Evolutionary conservation across 768 basidiomycete genomes (phyloP).

Genomic region (Xanthoconium stramineum): DNA sequence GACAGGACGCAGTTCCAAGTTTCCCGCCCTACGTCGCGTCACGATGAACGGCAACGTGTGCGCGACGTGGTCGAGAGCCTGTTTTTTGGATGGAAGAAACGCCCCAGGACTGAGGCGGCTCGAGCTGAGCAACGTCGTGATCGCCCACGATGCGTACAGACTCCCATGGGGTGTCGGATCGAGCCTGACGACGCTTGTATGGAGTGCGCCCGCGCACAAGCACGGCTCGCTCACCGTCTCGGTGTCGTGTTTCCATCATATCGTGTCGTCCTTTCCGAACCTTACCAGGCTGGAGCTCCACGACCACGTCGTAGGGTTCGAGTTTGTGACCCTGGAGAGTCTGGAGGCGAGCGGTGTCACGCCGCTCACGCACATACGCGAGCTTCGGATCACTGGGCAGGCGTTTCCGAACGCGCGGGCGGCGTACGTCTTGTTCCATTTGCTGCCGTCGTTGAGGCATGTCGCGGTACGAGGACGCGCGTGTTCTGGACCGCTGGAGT

Average conservation of each 20-base stretch:
- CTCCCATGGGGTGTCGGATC: constrained; percentile 11
- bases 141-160: constrained; percentile 5
- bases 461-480: constrained; percentile 13
- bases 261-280: constrained; percentile 21
- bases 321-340: neutral
- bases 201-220: constrained; percentile 10
- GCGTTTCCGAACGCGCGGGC: constrained; percentile 10
- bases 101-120: constrained; percentile 13
- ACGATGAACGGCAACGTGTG: constrained; percentile 10
- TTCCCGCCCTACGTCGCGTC: constrained; percentile 10
- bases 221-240: constrained; percentile 14
- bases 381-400: constrained; percentile 10
- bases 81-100: constrained; percentile 19
- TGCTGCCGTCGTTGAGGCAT: constrained; percentile 12
- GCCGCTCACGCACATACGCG: constrained; percentile 9
- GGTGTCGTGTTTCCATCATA: constrained; percentile 13
- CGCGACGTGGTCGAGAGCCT: constrained; percentile 19
- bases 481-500: constrained; percentile 7
- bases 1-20: constrained; percentile 12
- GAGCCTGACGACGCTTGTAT: constrained; percentile 24
- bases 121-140: constrained; percentile 17
- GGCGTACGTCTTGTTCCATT: constrained; percentile 14
- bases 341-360: constrained; percentile 1
- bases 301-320: constrained; percentile 11
- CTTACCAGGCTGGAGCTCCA: constrained; percentile 18